Base-by-base conservation (phyloP, 192 early-diverging fungal genomes). In the Backusella tuberculispora region DNA sequence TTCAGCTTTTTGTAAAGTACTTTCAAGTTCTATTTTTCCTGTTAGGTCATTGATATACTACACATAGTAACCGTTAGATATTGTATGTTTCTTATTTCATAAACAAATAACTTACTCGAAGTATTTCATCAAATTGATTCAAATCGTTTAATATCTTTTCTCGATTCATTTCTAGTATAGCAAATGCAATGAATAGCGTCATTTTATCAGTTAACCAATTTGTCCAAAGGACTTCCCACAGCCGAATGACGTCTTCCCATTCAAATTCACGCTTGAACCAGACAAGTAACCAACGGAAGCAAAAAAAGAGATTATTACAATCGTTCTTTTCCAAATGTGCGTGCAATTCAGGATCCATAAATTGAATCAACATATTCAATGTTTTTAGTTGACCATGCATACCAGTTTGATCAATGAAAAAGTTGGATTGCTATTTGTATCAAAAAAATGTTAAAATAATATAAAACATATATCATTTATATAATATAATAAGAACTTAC, bases 231-330 rank as follows among this genome's bases (percentile, higher is more conserved):
- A 93, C 92, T 80, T 98, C 97, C 98, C 98, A 98, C 34, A 99
- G 76, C 47, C 82, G 72, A 79, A 94, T 85, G 17, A 94, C 86
- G 44, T 98, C 92, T 13, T 90, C 87, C 87, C 95, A 97, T 72
- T 92, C 84, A 76, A 98, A 97, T 84, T 99, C 98, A 60, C 98
- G 90, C 80, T 99, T 99, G 83, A 97, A 99, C 85, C 94, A 94
- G 40, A 99, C 89, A 48, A 99, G 77, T 14, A 99, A 84, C 97
- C 97, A 99, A 19, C 98, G 92, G 87, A 98, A 99, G 81, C 96
- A 98, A 81, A 91, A 95, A 76, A 99, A 98, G 74, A 99, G 86
- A 78, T 99, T 97, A 56, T 89, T 84, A 0, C 94, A 90, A 56
- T 98, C 96, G 70, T 84, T 86, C 10, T 66, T 41, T 38, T 74